phyloP scores from a whole-genome alignment of 169 alveolate species.

The Cryptosporidium parvum region DNA sequence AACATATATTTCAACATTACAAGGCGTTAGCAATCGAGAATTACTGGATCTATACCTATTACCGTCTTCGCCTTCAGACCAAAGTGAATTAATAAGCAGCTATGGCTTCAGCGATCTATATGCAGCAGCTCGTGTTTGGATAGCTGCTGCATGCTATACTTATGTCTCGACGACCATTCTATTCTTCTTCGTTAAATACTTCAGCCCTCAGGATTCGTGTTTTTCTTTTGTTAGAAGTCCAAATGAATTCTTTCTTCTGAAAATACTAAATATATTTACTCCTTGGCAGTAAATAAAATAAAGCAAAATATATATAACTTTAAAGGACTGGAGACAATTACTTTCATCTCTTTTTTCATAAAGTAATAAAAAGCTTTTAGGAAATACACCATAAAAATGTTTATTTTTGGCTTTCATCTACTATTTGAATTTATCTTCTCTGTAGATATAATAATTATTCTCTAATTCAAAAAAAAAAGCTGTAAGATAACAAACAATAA shows the following conservation, averaged over 20 bases:
- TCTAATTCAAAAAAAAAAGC: not conserved
- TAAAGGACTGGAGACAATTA: not conserved
- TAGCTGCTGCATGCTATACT: conserved; percentile 47
- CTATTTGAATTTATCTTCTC: not conserved
- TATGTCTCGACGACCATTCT: conserved; percentile 55
- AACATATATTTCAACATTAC: conserved; percentile 59
- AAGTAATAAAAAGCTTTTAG: not conserved
- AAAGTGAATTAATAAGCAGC: conserved; percentile 61
- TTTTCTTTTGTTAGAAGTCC: conserved; percentile 68
- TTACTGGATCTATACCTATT: conserved; percentile 43
- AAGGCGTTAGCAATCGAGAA: conserved; percentile 46
- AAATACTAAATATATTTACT: conserved; percentile 46
- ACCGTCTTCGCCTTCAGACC: conserved; percentile 48
- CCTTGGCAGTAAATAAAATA: conserved; percentile 58
- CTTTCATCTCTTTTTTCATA: not conserved
- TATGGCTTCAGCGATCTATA: conserved; percentile 68
- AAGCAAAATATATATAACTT: conserved; percentile 4
- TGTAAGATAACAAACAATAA: not conserved
- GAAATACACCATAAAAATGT: not conserved
- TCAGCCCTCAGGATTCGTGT: conserved; percentile 70
- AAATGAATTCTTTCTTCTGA: conserved; percentile 42
- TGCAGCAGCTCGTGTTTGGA: conserved; percentile 62
- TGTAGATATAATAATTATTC: not conserved
- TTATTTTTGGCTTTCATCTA: not conserved
- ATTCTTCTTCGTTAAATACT: conserved; percentile 45